Conservation (phyloP, 2,329 filamentous ascomycete species). For the Tolypocladium nubicola region DNA sequence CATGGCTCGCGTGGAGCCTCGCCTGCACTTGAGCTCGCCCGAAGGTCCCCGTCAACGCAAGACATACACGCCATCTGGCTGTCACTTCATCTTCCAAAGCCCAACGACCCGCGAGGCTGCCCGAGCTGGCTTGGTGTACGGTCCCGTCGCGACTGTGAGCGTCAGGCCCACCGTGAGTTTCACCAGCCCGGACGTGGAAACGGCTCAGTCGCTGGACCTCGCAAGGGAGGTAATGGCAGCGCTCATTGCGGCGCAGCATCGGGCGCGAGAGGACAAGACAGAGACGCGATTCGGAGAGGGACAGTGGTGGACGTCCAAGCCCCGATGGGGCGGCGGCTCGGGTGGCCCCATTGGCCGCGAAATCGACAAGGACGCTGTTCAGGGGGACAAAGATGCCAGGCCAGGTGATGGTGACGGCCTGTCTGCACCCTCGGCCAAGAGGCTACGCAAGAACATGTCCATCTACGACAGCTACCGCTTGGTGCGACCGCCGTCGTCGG, state of each 20-base stretch:
- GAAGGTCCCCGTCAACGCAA: slow-evolving; percentile 21
- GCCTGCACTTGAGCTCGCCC: slow-evolving; percentile 41
- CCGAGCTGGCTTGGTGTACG: slow-evolving; percentile 48
- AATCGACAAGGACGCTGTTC: slow-evolving; percentile 35
- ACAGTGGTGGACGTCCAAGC: slow-evolving; percentile 51
- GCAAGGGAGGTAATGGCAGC: slow-evolving; percentile 50
- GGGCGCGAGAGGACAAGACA: slow-evolving; percentile 43
- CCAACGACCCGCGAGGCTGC: slow-evolving; percentile 50
- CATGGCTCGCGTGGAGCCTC: slow-evolving; percentile 45
- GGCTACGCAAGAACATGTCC: slow-evolving; percentile 41
- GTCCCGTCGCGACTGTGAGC: slow-evolving; percentile 50
- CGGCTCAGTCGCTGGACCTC: slow-evolving; percentile 52
- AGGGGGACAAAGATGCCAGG: slow-evolving; percentile 34
- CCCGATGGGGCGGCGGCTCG: slow-evolving; percentile 51
- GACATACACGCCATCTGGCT: slow-evolving; percentile 48
- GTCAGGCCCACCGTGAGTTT: slow-evolving; percentile 46
- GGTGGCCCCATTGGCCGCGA: slow-evolving; percentile 55
- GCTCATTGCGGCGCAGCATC: slow-evolving; percentile 53
- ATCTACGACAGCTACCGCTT: slow-evolving; percentile 56
- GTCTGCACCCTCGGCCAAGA: slow-evolving; percentile 26
- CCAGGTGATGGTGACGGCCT: slow-evolving; percentile 14
- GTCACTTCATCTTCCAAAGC: slow-evolving; percentile 49
- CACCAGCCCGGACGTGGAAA: slow-evolving; percentile 25
- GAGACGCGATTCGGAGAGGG: slow-evolving; percentile 48
- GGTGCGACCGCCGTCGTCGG: slow-evolving; percentile 44